Percentiles rank a stretch among this genome's conserved stretches.
Conservation (phyloP, 2,329 filamentous ascomycete species). For the Tetracladium maxilliforme region DNA sequence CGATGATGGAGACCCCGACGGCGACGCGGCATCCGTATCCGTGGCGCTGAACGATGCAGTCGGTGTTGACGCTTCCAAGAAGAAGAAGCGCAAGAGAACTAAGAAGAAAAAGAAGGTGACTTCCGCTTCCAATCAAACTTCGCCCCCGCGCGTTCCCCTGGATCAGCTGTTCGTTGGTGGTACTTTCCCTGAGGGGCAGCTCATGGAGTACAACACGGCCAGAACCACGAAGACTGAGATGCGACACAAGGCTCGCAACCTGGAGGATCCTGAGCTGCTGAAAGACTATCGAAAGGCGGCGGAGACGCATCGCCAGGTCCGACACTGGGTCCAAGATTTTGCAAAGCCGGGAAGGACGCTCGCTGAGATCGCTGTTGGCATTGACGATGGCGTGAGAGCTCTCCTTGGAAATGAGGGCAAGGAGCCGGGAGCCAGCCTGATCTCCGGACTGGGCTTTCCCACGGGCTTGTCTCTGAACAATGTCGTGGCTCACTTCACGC, state of each 20-base stretch:
- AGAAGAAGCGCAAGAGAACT: conserved; percentile 72
- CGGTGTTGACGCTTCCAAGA: conserved; percentile 17
- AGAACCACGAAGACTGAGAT: conserved; percentile 72
- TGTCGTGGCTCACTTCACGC: conserved; percentile 38
- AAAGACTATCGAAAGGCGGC: conserved; percentile 39
- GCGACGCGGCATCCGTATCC: background rate
- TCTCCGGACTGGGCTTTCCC: conserved; percentile 38
- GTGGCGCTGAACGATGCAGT: background rate
- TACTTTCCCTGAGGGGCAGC: conserved; percentile 61
- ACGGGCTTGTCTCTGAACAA: conserved; percentile 38
- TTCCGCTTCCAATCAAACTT: conserved; percentile 44
- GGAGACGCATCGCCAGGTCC: conserved; percentile 38
- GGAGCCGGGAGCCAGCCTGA: conserved; percentile 31
- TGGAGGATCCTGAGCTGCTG: conserved; percentile 43
- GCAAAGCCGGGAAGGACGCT: conserved; percentile 34
- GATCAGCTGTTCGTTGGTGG: conserved; percentile 57
- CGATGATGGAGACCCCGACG: conserved; percentile 2
- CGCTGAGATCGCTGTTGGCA: conserved; percentile 31
- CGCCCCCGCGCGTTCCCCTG: conserved; percentile 59
- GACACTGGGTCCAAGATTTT: conserved; percentile 29
- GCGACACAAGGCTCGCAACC: conserved; percentile 63
- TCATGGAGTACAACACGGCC: conserved; percentile 63
- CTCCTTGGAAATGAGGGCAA: conserved; percentile 33
- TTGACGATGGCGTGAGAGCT: conserved; percentile 36
- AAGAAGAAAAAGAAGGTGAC: conserved; percentile 56